Evolutionary conservation across 768 basidiomycete species (phyloP).

Genomic region (Auriscalpium orientale): DNA sequence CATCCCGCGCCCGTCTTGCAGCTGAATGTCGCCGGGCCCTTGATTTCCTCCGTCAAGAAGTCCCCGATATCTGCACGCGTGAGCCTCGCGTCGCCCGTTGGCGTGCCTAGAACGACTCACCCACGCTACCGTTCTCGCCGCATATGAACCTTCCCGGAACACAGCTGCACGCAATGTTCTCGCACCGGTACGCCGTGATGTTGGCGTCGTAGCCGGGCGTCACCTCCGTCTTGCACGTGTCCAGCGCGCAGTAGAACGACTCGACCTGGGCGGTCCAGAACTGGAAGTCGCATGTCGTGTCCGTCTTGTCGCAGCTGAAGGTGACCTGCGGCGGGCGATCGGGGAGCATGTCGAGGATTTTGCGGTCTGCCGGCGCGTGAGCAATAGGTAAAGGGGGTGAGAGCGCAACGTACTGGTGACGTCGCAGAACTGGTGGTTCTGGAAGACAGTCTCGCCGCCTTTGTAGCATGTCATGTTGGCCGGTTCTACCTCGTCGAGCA

Average conservation of each 20-base stretch:
- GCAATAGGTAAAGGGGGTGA: neutral
- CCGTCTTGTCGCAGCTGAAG: constrained; percentile 73
- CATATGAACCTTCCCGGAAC: constrained; percentile 94
- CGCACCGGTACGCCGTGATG: constrained; percentile 70
- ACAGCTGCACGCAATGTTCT: constrained; percentile 82
- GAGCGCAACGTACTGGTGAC: constrained; percentile 73
- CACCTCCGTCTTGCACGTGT: constrained; percentile 50
- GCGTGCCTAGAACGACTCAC: constrained; percentile 35
- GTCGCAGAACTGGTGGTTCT: constrained; percentile 96
- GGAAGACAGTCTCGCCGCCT: constrained; percentile 88
- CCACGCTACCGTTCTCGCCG: constrained; percentile 89
- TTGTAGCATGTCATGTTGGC: constrained; percentile 90
- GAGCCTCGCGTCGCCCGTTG: too few species aligned
- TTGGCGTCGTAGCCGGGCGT: constrained; percentile 56
- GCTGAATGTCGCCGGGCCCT: constrained; percentile 82
- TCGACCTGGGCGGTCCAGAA: constrained; percentile 96
- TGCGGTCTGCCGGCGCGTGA: constrained; percentile 54
- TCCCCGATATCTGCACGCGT: constrained; percentile 74
- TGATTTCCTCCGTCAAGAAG: constrained; percentile 83
- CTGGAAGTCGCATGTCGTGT: constrained; percentile 81
- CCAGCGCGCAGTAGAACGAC: constrained; percentile 90
- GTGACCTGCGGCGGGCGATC: constrained; percentile 92
- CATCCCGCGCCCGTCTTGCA: constrained; percentile 70
- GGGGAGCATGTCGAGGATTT: constrained; percentile 91
- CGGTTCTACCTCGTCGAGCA: constrained; percentile 32